These are phyloP conservation scores for Auricularia cornea DNA, from an alignment of 768 basidiomycete species.

Conservation along the genomic window DNA sequence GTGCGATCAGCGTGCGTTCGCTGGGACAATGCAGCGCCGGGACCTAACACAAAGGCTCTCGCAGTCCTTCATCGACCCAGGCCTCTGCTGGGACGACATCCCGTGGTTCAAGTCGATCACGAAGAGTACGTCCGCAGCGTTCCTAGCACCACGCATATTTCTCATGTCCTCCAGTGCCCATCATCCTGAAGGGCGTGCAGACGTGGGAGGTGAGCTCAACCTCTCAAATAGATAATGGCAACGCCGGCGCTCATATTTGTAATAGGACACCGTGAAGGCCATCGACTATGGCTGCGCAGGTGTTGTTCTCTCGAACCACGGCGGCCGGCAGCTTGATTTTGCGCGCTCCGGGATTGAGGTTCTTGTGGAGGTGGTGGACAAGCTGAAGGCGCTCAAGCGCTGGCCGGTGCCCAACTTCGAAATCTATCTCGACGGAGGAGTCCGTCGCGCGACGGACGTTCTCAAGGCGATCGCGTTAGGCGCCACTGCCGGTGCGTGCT, in stretches of 20 bases:
- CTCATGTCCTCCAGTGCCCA: slow-evolving; percentile 52
- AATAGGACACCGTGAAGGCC: slow-evolving; percentile 57
- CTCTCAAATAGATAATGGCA: neutral
- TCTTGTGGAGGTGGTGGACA: slow-evolving; percentile 74
- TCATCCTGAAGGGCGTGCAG: slow-evolving; percentile 86
- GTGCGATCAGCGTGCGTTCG: slow-evolving; percentile 74
- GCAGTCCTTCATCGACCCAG: slow-evolving; percentile 92
- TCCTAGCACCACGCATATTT: slow-evolving; percentile 3
- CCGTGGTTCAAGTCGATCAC: slow-evolving; percentile 70
- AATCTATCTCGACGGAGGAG: slow-evolving; percentile 90
- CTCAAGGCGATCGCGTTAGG: slow-evolving; percentile 83
- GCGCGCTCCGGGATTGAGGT: slow-evolving; percentile 84
- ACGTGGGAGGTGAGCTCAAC: slow-evolving; percentile 53
- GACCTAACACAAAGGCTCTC: neutral
- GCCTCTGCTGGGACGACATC: slow-evolving; percentile 78
- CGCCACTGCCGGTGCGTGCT: slow-evolving; percentile 56
- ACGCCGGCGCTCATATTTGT: too few species aligned
- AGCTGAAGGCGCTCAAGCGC: slow-evolving; percentile 52
- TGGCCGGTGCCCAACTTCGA: slow-evolving; percentile 77
- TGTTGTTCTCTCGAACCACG: slow-evolving; percentile 82
- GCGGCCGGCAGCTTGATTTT: slow-evolving; percentile 70
- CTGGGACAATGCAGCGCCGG: neutral
- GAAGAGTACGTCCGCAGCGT: slow-evolving; percentile 32
- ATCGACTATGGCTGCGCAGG: slow-evolving; percentile 69
- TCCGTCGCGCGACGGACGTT: slow-evolving; percentile 82